A percentile compares a stretch with the other conserved stretches of the same genome.
Evolutionary conservation across 2,329 filamentous ascomycete genomes (phyloP).

Genomic region (Didymella pomorum): DNA sequence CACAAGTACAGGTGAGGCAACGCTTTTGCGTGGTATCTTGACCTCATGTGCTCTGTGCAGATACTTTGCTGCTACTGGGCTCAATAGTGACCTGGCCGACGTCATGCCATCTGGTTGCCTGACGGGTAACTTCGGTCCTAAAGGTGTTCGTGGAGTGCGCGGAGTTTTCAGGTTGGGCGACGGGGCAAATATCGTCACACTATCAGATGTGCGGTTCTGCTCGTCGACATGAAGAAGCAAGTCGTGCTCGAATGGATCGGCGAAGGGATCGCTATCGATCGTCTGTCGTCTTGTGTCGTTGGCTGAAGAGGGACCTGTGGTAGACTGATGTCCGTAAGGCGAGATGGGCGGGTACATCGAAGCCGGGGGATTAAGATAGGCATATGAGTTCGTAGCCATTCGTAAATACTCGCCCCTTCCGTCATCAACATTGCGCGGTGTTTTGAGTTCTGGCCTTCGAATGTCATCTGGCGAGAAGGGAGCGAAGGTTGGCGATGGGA

Average conservation of each 20-base stretch:
- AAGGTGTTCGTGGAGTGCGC: conserved; percentile 29
- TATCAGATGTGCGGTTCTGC: conserved; percentile 41
- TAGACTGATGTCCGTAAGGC: conserved; percentile 26
- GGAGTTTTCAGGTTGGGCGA: conserved; percentile 32
- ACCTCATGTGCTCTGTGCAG: conserved; percentile 17
- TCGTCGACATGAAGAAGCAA: conserved; percentile 40
- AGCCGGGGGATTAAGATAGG: conserved; percentile 28
- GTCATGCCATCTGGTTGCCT: conserved; percentile 13
- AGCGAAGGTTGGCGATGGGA: conserved; percentile 34
- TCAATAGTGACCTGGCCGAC: conserved; percentile 15
- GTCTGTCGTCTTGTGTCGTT: conserved; percentile 16
- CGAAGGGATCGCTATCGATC: conserved; percentile 29
- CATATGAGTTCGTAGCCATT: conserved; percentile 26
- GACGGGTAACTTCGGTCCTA: conserved; percentile 17
- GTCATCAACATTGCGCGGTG: conserved; percentile 17
- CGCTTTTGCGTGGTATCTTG: conserved; percentile 18
- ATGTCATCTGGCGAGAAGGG: conserved; percentile 27
- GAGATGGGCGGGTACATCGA: conserved; percentile 34
- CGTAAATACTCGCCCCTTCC: conserved; percentile 29
- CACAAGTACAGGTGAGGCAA: conserved; percentile 16
- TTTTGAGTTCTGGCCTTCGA: conserved; percentile 18
- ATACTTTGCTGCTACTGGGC: conserved; percentile 17
- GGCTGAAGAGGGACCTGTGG: conserved; percentile 10
- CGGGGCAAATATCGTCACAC: conserved; percentile 36
- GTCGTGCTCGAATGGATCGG: conserved; percentile 42